A percentile compares a stretch with the other conserved stretches of the same genome.
Conservation (phyloP, 164 flowering plant species). For the Protea cynaroides region DNA sequence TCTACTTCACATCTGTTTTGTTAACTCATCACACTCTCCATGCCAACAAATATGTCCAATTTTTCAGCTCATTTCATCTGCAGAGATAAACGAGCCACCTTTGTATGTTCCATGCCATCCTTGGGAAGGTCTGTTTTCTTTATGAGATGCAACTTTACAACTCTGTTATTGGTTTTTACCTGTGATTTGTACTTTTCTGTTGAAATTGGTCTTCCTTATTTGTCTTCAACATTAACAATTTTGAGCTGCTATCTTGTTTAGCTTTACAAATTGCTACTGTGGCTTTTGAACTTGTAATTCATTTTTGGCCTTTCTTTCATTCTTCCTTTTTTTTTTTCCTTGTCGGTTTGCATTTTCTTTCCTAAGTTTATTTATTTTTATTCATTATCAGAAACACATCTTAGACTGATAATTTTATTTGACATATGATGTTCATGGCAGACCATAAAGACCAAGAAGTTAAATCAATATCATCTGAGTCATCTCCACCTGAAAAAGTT, state of each 20-base stretch:
- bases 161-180: not conserved
- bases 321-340: no score
- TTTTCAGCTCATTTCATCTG: constrained; percentile 68
- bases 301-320: no score
- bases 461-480: constrained; percentile 26
- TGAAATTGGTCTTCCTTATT: not conserved
- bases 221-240: not conserved
- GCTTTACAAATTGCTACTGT: not conserved
- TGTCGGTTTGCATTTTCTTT: not conserved
- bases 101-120: constrained; percentile 57
- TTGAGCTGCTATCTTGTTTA: not conserved
- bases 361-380: no score
- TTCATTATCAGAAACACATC: no score
- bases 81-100: constrained; percentile 69
- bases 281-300: not conserved
- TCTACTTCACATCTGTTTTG: not conserved
- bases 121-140: constrained; percentile 40
- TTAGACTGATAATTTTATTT: not conserved
- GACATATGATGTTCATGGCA: constrained; percentile 19
- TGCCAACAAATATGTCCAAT: constrained; percentile 8
- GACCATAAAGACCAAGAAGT: constrained; percentile 41
- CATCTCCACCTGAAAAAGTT: constrained; percentile 56
- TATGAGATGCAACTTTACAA: not conserved
- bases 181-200: not conserved
- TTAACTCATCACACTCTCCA: not conserved